Percentiles rank a stretch among this genome's conserved stretches.
phyloP scores from a whole-genome alignment of 768 basidiomycete genomes.

The Termitomyces sp. region DNA sequence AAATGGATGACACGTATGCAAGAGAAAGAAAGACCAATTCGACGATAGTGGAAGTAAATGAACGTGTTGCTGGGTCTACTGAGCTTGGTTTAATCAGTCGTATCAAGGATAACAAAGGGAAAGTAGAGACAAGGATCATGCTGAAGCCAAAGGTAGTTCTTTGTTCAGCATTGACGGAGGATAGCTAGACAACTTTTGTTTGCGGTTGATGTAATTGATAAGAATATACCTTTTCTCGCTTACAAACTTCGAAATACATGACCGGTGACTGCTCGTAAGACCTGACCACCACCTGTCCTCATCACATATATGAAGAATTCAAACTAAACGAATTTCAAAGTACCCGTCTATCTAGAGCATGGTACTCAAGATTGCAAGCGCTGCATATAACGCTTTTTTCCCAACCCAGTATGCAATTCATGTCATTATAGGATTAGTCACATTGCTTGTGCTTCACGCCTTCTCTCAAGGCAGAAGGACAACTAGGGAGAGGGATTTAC shows the following conservation, averaged over 20 bases:
- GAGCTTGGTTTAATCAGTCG: constrained; percentile 14
- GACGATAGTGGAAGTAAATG: not conserved
- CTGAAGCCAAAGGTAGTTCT: constrained; percentile 17
- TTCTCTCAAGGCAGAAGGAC: constrained; percentile 70
- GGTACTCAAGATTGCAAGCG: constrained; percentile 47
- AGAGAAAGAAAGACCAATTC: not conserved
- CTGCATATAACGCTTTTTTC: constrained; percentile 34
- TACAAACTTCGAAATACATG: no score
- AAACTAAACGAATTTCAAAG: not conserved
- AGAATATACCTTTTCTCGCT: not conserved
- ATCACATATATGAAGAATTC: not conserved
- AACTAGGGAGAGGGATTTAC: constrained; percentile 67
- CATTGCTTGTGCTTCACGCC: constrained; percentile 43
- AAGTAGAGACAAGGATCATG: constrained; percentile 3
- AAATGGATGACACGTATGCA: constrained; percentile 15
- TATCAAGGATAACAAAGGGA: not conserved
- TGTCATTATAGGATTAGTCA: constrained; percentile 35
- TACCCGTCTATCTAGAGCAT: constrained; percentile 21
- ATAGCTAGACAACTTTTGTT: not conserved
- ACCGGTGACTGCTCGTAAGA: not conserved
- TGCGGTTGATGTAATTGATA: not conserved
- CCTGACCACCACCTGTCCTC: not conserved
- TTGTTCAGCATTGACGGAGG: constrained; percentile 7
- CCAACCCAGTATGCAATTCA: constrained; percentile 57
- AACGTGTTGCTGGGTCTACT: constrained; percentile 14